Evolutionary conservation across 1,284 basidiomycete species (phyloP).

Genomic region (Chalciporus sp.): DNA sequence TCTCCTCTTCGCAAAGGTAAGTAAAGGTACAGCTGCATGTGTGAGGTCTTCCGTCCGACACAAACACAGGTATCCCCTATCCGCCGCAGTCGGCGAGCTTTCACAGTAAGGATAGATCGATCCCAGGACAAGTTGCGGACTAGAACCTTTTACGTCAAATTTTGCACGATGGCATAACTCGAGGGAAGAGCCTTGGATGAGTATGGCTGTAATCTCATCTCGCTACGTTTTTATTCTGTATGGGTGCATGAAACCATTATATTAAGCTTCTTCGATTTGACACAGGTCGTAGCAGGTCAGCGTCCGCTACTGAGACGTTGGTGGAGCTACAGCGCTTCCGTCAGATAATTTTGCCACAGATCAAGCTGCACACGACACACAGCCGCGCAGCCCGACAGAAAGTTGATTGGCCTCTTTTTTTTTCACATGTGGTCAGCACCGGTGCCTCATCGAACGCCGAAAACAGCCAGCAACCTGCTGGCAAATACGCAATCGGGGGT

Average conservation of each 20-base stretch:
- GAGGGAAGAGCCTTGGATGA: no score
- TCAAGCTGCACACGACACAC: no score
- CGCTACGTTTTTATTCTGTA: no score
- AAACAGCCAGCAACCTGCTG: background rate
- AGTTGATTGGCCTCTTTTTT: background rate
- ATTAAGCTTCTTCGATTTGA: no score
- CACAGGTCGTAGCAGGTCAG: no score
- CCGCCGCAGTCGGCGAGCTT: background rate
- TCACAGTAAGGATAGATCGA: background rate
- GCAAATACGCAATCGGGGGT: background rate
- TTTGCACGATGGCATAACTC: no score
- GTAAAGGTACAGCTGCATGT: background rate
- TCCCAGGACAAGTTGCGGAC: background rate
- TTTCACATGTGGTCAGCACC: background rate
- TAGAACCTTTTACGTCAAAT: background rate
- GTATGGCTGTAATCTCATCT: no score
- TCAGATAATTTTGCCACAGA: background rate
- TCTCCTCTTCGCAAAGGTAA: background rate
- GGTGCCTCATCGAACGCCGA: background rate
- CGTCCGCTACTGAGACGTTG: background rate
- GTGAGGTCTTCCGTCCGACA: background rate
- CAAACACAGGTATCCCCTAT: background rate
- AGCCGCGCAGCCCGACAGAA: background rate
- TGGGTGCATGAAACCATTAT: no score
- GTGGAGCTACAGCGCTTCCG: background rate